A percentile compares a stretch with the other conserved stretches of the same genome.
These are phyloP conservation scores for Daldinia caldariorum DNA, from an alignment of 495 filamentous ascomycete species.

Conservation along the genomic window DNA sequence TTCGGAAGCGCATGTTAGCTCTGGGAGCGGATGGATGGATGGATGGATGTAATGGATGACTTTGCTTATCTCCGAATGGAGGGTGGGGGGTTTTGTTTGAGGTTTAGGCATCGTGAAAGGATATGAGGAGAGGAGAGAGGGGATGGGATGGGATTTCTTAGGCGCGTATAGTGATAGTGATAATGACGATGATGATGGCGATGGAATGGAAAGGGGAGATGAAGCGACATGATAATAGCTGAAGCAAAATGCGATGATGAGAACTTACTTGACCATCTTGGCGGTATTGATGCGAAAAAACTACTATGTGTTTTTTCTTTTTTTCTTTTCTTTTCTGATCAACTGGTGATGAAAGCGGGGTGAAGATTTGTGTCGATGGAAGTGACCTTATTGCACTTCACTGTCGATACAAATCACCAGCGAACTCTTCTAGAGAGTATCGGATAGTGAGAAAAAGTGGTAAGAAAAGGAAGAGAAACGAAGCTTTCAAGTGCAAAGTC, in stretches of 20 bases:
- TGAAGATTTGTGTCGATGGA: slow-evolving; percentile 29
- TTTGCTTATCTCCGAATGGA: slow-evolving; percentile 59
- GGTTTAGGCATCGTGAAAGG: slow-evolving; percentile 20
- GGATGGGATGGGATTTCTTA: slow-evolving; percentile 5
- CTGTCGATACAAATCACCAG: slow-evolving; percentile 30
- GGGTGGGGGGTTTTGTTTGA: slow-evolving; percentile 23
- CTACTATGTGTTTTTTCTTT: slow-evolving; percentile 38
- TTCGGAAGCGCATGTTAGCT: slow-evolving; percentile 49
- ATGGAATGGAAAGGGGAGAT: slow-evolving; percentile 40
- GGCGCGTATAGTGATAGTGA: slow-evolving; percentile 26
- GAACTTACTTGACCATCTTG: slow-evolving; percentile 99
- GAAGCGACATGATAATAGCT: slow-evolving; percentile 1
- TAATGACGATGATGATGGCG: slow-evolving; percentile 36
- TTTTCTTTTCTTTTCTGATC: slow-evolving; percentile 40
- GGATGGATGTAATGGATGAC: slow-evolving; percentile 36
- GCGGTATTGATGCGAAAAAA: slow-evolving; percentile 71
- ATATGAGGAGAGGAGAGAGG: slow-evolving; percentile 18
- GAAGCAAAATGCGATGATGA: not conserved
- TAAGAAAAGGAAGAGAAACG: slow-evolving; percentile 8
- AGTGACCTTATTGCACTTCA: slow-evolving; percentile 42
- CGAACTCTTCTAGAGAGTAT: slow-evolving; percentile 41
- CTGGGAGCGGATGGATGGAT: slow-evolving; percentile 31
- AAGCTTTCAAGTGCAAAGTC: slow-evolving; percentile 35
- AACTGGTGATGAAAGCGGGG: slow-evolving; percentile 35
- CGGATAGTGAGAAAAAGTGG: slow-evolving; percentile 27